Base-by-base conservation (phyloP, 305 asterid species). In the Ruellia speciosa region DNA sequence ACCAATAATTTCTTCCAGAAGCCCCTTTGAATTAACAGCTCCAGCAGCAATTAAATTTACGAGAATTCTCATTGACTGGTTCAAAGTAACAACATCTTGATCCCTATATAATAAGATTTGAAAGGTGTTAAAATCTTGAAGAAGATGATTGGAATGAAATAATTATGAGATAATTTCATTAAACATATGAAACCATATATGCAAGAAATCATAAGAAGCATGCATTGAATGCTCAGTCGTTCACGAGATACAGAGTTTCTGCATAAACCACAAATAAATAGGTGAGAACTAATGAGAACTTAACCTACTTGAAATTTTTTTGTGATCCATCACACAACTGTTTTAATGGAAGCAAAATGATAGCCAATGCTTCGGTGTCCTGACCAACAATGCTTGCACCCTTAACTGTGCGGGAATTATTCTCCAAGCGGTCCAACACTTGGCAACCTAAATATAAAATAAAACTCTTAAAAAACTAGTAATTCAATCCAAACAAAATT, bases 21-120 rank as follows among this genome's bases (percentile, higher is more conserved):
- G 70, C 58, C 95, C 94, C 77, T 71, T 77, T 53, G 94, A 83
- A 59, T 45, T 72, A 67, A 93, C 65, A 49, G 94, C 94, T 62
- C 83, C 95, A 33, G 95, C 95, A 13, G 86, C 82, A 68, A 81
- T 79, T 72, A 93, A 75, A 78, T 93, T 93, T 24, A 82, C 79
- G 71, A 93, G 88, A 60, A 93, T 87, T 75, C 94, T 76, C 73
- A 93, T 74, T 48, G 95, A 86, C 74, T 86, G 99, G 74, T 84
- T 85, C 66, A 81, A 73, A 55, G 68, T 72, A 61, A 80, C 70
- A 59, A 67, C 64, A 68, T 86, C 94, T 37, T 81, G 84, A 76
- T 81, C 95, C 84, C 99, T 93, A 73, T 24, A 66, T 43, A 64
- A 66, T 43, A 64, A 52, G 57, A 79, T 43, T 73, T 34, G 18